Percentiles rank a stretch among this genome's conserved stretches.
Evolutionary conservation across 2,329 filamentous ascomycete genomes (phyloP).

Genomic region (Botrytis medusae): DNA sequence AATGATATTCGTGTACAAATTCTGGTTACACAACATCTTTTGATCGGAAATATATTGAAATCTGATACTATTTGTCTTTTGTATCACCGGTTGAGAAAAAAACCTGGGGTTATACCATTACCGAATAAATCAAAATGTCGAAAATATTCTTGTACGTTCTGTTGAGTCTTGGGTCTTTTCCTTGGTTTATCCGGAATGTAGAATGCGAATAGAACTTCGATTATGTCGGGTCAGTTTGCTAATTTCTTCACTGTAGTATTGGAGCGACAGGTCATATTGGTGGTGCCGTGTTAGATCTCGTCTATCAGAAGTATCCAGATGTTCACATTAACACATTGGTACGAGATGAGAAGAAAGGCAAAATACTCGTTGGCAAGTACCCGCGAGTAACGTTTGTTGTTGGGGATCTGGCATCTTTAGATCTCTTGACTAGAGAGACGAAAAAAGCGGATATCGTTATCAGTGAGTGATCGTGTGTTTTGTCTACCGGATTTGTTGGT

Average conservation of each 20-base stretch:
- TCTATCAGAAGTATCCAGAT: conserved; percentile 7
- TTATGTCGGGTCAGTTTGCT: background rate
- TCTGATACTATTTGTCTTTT: background rate
- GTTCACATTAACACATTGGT: conserved; percentile 17
- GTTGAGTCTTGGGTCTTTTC: background rate
- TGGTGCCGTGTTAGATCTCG: conserved; percentile 24
- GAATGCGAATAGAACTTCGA: background rate
- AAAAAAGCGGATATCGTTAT: conserved; percentile 24
- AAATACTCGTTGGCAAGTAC: conserved; percentile 19
- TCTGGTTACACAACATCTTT: background rate
- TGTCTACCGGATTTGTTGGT: background rate
- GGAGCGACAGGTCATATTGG: conserved; percentile 29
- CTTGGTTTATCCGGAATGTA: background rate
- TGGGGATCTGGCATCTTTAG: conserved; percentile 19
- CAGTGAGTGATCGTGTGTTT: conserved; percentile 7
- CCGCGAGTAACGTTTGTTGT: conserved; percentile 14
- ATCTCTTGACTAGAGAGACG: conserved; percentile 21
- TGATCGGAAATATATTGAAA: background rate
- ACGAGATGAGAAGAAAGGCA: conserved; percentile 17
- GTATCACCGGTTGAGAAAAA: background rate
- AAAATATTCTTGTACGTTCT: conserved; percentile 11
- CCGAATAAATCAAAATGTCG: background rate
- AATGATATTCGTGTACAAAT: background rate
- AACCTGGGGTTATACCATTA: background rate
- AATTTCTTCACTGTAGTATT: conserved; percentile 1